A percentile compares a stretch with the other conserved stretches of the same genome.
phyloP scores from a whole-genome alignment of 768 basidiomycete genomes.

The Russula dissimulans region DNA sequence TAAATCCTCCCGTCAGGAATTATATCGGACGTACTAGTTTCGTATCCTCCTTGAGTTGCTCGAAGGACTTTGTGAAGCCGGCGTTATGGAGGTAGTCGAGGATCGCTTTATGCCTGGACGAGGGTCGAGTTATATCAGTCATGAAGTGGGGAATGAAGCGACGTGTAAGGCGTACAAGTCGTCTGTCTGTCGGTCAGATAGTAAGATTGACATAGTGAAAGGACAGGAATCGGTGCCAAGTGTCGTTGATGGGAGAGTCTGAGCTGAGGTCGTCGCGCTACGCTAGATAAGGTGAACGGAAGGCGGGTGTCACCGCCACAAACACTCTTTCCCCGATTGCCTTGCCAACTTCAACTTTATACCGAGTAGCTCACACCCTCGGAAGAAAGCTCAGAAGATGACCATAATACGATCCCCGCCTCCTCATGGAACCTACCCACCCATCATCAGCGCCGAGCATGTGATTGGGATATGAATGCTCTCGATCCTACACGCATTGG shows the following conservation, averaged over 20 bases:
- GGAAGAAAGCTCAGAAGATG: too few relatives aligned
- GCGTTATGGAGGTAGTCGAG: slow-evolving; percentile 28
- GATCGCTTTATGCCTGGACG: slow-evolving; percentile 29
- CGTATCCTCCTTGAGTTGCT: slow-evolving; percentile 27
- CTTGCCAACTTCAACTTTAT: too few relatives aligned
- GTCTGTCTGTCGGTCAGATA: slow-evolving; percentile 15
- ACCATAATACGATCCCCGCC: too few relatives aligned
- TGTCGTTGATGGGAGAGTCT: background rate
- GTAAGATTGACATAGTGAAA: slow-evolving; percentile 9
- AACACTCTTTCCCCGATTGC: too few relatives aligned
- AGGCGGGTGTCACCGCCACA: too few relatives aligned
- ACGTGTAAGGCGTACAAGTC: slow-evolving; percentile 9
- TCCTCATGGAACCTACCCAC: too few relatives aligned
- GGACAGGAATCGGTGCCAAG: background rate
- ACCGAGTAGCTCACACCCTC: too few relatives aligned
- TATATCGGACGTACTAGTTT: slow-evolving; percentile 5
- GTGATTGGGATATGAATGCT: too few relatives aligned
- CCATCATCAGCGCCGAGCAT: too few relatives aligned
- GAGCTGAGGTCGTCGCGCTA: background rate
- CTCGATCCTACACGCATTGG: too few relatives aligned
- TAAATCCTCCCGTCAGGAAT: background rate
- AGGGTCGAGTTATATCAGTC: background rate
- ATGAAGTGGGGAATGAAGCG: background rate
- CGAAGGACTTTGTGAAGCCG: slow-evolving; percentile 29
- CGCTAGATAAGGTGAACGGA: too few relatives aligned